Evolutionary conservation across 164 flowering plant species (phyloP), one percentile per base, ranked within the genome.

Genomic region (Hamamelis virginiana): DNA sequence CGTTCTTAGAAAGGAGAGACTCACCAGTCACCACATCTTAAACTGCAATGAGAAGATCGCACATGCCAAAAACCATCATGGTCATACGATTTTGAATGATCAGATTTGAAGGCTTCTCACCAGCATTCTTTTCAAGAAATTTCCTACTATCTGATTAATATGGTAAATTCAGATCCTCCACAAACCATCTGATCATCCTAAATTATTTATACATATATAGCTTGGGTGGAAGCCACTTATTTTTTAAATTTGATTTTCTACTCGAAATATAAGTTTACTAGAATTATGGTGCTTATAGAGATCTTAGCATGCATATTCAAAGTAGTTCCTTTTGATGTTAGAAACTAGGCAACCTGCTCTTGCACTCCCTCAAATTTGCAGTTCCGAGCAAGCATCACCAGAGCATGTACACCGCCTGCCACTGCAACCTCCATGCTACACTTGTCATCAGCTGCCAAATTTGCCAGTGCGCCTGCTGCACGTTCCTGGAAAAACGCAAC

Each of bases 381-480:
- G 55, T 69, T 85, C 14, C 91, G 89, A 68, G 97, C 99, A 68
- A 96, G 96, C 87, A 80, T 90, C 80, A 91, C 98, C 65, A 96
- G 72, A 74, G 99, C 99, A 83, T 88, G 96, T 38, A 96, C 95
- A 65, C 99, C 99, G 68, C 99, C 98, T 41, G 86, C 95, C 45
- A 80, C 18, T 27, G 99, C 95, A 69, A 96, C 92, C 75, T 89
- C 98, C 84, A 86, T 89, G 81, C 98, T 96, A 75, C 97, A 96
- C 72, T 86, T 90, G 67, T 91, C 99, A 85, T 96, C 98, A 56
- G 97, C 98, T 23, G 98, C 98, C 82, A 96, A 87, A 80, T 96
- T 96, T 67, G 98, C 98, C 64, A 96, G 82, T 23, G 99, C 98
- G 69, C 99, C 98, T 70, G 98, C 99, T 22, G 98, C 99, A 69